Percentiles rank a stretch among this genome's conserved stretches.
Evolutionary conservation across 352 stramenopile species (phyloP).

Genomic region (Elongisporangium undulatum): DNA sequence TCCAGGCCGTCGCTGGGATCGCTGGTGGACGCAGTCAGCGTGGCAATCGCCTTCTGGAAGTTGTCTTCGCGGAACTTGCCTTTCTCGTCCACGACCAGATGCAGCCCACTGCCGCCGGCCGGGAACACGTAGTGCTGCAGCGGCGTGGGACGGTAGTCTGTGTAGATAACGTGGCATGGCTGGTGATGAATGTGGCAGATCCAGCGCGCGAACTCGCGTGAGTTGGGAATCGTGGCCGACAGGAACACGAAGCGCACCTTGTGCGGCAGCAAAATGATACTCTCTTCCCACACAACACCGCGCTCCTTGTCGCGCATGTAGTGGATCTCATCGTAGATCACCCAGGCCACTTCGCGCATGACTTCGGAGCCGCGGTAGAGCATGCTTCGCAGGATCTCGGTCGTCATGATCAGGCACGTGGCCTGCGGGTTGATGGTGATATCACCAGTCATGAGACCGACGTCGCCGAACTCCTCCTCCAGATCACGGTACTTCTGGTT

Average conservation of each 20-base stretch:
- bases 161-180: constrained; percentile 99
- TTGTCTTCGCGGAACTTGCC: constrained; percentile 98
- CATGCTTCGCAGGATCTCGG: constrained; percentile 98
- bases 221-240: constrained; percentile 99
- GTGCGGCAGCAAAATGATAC: constrained; percentile 98
- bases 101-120: constrained; percentile 93
- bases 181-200: constrained; percentile 99
- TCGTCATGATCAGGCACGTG: constrained; percentile 97
- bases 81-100: constrained; percentile 99
- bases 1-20: constrained; percentile 61
- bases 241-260: constrained; percentile 99
- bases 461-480: constrained; percentile 91
- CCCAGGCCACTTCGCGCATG: constrained; percentile 98
- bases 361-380: constrained; percentile 98
- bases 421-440: constrained; percentile 99
- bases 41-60: constrained; percentile 93
- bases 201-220: constrained; percentile 95
- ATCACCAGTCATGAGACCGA: constrained; percentile 99
- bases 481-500: constrained; percentile 99
- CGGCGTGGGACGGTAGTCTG: constrained; percentile 98
- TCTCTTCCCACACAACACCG: constrained; percentile 98
- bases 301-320: constrained; percentile 99
- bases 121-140: constrained; percentile 99
- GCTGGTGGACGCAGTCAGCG: constrained; percentile 44
- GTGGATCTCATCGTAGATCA: constrained; percentile 99